Evolutionary conservation across 352 stramenopile genomes (phyloP).

Genomic region (Phytophthora multivora): DNA sequence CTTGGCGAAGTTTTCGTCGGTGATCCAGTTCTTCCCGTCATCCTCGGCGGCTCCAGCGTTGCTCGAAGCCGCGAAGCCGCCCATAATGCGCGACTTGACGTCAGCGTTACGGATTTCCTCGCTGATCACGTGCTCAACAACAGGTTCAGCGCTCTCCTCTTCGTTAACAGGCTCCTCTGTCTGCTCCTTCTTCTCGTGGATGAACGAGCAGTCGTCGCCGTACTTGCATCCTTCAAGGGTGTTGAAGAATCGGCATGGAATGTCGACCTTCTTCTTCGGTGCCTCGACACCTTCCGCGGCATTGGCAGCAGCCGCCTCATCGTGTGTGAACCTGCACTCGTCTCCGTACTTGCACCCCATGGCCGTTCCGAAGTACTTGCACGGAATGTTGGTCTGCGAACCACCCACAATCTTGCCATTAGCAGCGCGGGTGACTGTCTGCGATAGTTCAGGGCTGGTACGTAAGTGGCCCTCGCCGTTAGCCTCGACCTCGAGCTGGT

Average conservation of each 20-base stretch:
- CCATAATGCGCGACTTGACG: constrained; percentile 89
- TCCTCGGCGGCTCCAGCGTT: constrained; percentile 80
- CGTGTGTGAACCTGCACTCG: constrained; percentile 84
- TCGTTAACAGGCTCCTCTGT: constrained; percentile 25
- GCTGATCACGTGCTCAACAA: constrained; percentile 42
- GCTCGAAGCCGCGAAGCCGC: constrained; percentile 75
- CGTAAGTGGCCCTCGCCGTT: constrained; percentile 75
- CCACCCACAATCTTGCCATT: constrained; percentile 72
- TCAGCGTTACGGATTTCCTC: constrained; percentile 76
- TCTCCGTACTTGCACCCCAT: constrained; percentile 85
- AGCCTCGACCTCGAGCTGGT: constrained; percentile 82
- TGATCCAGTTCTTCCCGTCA: constrained; percentile 91
- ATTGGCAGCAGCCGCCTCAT: constrained; percentile 30
- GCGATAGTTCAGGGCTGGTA: constrained; percentile 66
- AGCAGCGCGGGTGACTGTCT: constrained; percentile 66
- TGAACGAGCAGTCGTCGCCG: constrained; percentile 72
- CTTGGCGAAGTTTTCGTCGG: constrained; percentile 57
- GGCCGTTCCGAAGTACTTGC: constrained; percentile 80
- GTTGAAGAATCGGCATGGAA: constrained; percentile 81
- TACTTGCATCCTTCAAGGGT: constrained; percentile 73
- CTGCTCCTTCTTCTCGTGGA: constrained; percentile 61
- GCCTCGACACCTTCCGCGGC: constrained; percentile 24
- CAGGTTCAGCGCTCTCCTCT: constrained; percentile 23
- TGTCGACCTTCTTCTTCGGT: constrained; percentile 64
- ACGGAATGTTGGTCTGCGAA: constrained; percentile 54